phyloP scores from a whole-genome alignment of 345 rosid genomes.

The Anacardium occidentale region DNA sequence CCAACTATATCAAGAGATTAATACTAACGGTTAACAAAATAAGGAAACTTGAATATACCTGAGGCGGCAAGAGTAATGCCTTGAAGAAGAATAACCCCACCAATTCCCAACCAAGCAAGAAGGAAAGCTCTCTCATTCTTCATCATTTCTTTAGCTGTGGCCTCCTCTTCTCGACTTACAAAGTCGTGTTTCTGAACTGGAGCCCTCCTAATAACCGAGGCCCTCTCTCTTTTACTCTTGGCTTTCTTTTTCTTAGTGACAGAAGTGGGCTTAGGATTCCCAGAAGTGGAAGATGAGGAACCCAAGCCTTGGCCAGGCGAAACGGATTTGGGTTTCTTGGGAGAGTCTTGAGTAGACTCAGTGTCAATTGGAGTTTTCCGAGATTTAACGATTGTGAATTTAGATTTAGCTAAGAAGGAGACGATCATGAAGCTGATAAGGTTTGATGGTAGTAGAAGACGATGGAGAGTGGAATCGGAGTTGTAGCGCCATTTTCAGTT shows the following conservation, averaged over 20 bases:
- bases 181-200: constrained; percentile 68
- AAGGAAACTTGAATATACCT: constrained; percentile 35
- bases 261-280: constrained; percentile 10
- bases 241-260: constrained; percentile 39
- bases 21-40: no score
- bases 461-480: constrained; percentile 40
- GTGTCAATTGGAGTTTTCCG: constrained; percentile 41
- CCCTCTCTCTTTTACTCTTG: constrained; percentile 53
- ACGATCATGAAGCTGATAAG: constrained; percentile 16
- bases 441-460: constrained; percentile 26
- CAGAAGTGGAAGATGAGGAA: constrained; percentile 30
- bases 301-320: constrained; percentile 65
- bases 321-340: constrained; percentile 54
- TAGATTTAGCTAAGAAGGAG: constrained; percentile 31
- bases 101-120: constrained; percentile 82
- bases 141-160: constrained; percentile 52
- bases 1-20: neutral
- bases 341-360: constrained; percentile 30
- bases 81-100: constrained; percentile 61
- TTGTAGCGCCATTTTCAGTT: constrained; percentile 74
- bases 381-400: constrained; percentile 36
- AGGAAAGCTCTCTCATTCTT: constrained; percentile 84
- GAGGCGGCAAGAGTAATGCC: constrained; percentile 78
- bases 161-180: constrained; percentile 50
- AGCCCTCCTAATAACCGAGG: constrained; percentile 49